phyloP scores from a whole-genome alignment of 164 flowering plant species.

The Umbellularia californica region DNA sequence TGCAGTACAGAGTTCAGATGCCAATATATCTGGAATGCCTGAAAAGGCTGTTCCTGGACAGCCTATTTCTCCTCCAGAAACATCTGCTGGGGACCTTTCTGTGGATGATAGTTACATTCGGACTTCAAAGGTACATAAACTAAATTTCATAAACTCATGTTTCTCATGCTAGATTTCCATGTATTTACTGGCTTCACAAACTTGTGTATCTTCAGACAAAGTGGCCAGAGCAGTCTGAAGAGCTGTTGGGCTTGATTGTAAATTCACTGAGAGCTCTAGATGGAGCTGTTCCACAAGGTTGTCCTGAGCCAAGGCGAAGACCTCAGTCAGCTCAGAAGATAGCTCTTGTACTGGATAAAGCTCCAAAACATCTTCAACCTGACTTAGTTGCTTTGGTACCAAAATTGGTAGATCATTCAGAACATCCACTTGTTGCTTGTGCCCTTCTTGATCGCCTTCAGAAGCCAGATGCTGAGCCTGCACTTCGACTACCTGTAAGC shows the following conservation, averaged over 20 bases:
- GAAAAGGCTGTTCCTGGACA: slow-evolving; percentile 52
- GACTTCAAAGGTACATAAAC: slow-evolving; percentile 57
- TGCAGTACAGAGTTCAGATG: slow-evolving; percentile 81
- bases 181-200: slow-evolving; percentile 4
- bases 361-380: slow-evolving; percentile 92
- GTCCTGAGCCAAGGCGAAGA: slow-evolving; percentile 86
- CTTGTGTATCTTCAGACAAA: slow-evolving; percentile 52
- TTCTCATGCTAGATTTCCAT: slow-evolving; percentile 11
- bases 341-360: slow-evolving; percentile 91
- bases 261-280: slow-evolving; percentile 92
- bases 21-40: slow-evolving; percentile 20
- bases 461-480: slow-evolving; percentile 79
- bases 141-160: slow-evolving; percentile 10
- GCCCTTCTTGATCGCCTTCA: slow-evolving; percentile 88
- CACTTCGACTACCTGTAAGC: slow-evolving; percentile 70
- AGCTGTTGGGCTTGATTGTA: slow-evolving; percentile 95
- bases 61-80: slow-evolving; percentile 66
- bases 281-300: slow-evolving; percentile 92
- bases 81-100: slow-evolving; percentile 53
- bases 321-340: slow-evolving; percentile 95
- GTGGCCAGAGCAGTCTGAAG: slow-evolving; percentile 94
- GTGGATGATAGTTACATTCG: slow-evolving; percentile 49
- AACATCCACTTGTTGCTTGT: slow-evolving; percentile 92
- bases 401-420: slow-evolving; percentile 93
- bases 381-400: slow-evolving; percentile 92